Evolutionary conservation across 169 alveolate species (phyloP).

Genomic region (Plasmodium blacklocki): DNA sequence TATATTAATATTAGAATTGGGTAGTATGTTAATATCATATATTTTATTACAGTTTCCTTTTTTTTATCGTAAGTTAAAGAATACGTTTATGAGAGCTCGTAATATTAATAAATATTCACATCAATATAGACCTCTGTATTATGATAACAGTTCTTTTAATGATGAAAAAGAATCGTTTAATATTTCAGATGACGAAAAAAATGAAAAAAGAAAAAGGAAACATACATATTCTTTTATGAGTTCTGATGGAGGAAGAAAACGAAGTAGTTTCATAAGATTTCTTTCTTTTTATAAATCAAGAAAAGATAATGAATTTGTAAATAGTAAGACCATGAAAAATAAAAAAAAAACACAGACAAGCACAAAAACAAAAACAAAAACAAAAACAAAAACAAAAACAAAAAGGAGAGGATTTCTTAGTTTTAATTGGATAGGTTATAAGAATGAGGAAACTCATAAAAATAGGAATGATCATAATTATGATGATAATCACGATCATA

Average conservation of each 20-base stretch:
- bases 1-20: constrained; percentile 37
- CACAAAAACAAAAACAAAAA: background rate
- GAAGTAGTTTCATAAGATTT: constrained; percentile 21
- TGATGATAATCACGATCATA: too few species aligned
- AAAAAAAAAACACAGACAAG: too few species aligned
- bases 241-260: constrained; percentile 4
- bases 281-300: constrained; percentile 9
- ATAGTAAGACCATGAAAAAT: too few species aligned
- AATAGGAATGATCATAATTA: background rate
- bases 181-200: background rate
- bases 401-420: too few species aligned
- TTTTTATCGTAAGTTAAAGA: constrained; percentile 55
- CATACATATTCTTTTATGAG: constrained; percentile 22
- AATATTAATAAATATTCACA: constrained; percentile 60
- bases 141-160: constrained; percentile 32
- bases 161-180: constrained; percentile 36
- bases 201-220: constrained; percentile 13
- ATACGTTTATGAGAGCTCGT: constrained; percentile 47
- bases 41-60: constrained; percentile 60
- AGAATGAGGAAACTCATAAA: background rate
- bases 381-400: background rate
- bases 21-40: constrained; percentile 66
- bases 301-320: background rate
- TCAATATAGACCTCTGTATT: constrained; percentile 59
- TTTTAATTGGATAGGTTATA: background rate